A percentile compares a stretch with the other conserved stretches of the same genome.
These are phyloP conservation scores for Suillus spraguei DNA, from an alignment of 768 basidiomycete species.

Conservation along the genomic window DNA sequence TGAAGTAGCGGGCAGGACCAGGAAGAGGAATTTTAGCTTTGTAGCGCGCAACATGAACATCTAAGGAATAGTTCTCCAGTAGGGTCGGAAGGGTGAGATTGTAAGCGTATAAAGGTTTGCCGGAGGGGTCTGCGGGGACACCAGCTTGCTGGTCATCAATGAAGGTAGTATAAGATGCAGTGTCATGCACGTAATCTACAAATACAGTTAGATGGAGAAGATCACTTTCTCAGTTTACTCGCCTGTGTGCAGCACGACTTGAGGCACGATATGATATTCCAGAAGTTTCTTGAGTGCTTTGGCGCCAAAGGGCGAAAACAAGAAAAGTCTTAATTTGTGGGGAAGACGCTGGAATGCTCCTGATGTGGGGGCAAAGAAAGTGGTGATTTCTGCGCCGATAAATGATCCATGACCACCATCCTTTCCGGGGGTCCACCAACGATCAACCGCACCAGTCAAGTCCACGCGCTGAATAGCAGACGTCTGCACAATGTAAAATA, in stretches of 20 bases:
- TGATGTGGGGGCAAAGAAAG: constrained; percentile 58
- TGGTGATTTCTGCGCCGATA: constrained; percentile 49
- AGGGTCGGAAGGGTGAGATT: constrained; percentile 44
- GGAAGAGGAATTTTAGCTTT: constrained; percentile 43
- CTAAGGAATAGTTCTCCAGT: constrained; percentile 44
- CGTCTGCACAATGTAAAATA: constrained; percentile 38
- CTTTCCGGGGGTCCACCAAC: constrained; percentile 43
- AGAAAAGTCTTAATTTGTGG: constrained; percentile 48
- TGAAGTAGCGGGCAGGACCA: constrained; percentile 36
- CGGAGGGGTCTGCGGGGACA: constrained; percentile 2
- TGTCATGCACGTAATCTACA: constrained; percentile 18
- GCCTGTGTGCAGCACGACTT: constrained; percentile 53
- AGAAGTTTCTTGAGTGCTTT: constrained; percentile 53
- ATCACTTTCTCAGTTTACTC: constrained; percentile 17
- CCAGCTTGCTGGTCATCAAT: constrained; percentile 2
- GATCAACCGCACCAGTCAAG: constrained; percentile 46
- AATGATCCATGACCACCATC: constrained; percentile 41
- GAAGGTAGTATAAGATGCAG: constrained; percentile 10
- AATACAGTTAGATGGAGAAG: not conserved
- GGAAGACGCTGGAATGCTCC: constrained; percentile 51
- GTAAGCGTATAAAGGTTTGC: constrained; percentile 35
- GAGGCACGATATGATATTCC: constrained; percentile 58
- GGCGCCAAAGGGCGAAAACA: constrained; percentile 64
- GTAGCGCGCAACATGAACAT: constrained; percentile 50
- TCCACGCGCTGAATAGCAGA: constrained; percentile 56